These are phyloP conservation scores for Apiospora koreana DNA, from an alignment of 2,329 filamentous ascomycete genomes.

Conservation along the genomic window DNA sequence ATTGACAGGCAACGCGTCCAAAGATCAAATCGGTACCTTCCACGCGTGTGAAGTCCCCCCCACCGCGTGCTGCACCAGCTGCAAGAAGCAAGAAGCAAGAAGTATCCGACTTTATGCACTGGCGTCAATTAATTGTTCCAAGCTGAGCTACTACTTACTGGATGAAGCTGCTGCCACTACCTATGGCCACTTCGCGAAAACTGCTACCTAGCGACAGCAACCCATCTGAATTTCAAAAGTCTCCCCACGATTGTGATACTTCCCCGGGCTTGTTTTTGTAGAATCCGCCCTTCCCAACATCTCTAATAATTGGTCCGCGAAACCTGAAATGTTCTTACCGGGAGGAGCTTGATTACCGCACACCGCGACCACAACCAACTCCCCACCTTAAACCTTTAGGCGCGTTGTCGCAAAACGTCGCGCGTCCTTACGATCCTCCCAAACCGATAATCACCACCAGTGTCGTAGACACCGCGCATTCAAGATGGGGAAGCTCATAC, in stretches of 20 bases:
- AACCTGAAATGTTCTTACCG: not conserved
- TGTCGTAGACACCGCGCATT: not conserved
- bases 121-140: not conserved
- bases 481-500: conserved; percentile 93
- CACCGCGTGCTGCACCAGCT: not conserved
- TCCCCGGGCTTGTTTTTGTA: not conserved
- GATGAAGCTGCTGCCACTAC: not conserved
- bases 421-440: conserved; percentile 5
- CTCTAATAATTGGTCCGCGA: not conserved
- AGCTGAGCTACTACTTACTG: not conserved
- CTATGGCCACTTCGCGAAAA: not conserved
- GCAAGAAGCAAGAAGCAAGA: conserved; percentile 1
- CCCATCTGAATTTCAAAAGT: not conserved
- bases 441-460: not conserved
- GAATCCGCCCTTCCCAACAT: not conserved
- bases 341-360: conserved; percentile 2
- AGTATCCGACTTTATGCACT: not conserved
- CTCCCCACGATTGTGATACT: not conserved
- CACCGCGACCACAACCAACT: not conserved
- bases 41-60: not conserved
- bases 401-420: conserved; percentile 11
- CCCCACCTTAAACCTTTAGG: conserved; percentile 5
- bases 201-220: not conserved
- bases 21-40: not conserved
- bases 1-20: conserved; percentile 1